Percentiles rank a stretch among this genome's conserved stretches.
phyloP scores from a whole-genome alignment of 2,329 filamentous ascomycete genomes.

The Neofusicoccum kwambonambiense region DNA sequence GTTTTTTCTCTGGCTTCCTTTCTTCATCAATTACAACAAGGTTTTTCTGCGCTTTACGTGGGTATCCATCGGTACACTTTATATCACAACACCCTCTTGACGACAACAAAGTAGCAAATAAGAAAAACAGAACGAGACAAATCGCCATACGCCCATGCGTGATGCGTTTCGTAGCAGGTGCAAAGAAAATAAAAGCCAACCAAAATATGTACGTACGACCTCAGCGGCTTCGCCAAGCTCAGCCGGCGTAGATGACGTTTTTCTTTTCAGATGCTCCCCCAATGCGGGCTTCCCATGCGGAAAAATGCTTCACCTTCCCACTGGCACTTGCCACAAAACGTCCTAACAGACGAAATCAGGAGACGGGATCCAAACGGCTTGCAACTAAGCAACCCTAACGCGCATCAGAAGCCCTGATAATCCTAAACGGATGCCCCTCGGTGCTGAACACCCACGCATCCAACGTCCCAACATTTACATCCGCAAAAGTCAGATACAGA shows the following conservation, averaged over 20 bases:
- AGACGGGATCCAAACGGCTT: neutral
- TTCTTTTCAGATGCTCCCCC: neutral
- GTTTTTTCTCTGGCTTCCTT: neutral
- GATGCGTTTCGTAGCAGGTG: neutral
- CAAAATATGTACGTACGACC: neutral
- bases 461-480: conserved; percentile 36
- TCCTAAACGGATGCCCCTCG: conserved; percentile 41
- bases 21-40: neutral
- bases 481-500: conserved; percentile 39
- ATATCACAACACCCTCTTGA: neutral
- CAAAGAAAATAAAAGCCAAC: neutral
- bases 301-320: too few species aligned
- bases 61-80: conserved; percentile 4
- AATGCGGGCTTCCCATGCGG: neutral
- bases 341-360: neutral
- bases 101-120: neutral
- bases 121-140: neutral
- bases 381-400: neutral
- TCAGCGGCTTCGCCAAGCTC: neutral
- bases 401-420: conserved; percentile 28
- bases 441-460: conserved; percentile 47
- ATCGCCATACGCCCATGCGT: neutral
- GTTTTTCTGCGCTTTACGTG: neutral
- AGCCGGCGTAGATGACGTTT: neutral
- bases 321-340: too few species aligned